Base-by-base conservation (phyloP, 2,329 filamentous ascomycete species). In the Bisporella sp. region DNA sequence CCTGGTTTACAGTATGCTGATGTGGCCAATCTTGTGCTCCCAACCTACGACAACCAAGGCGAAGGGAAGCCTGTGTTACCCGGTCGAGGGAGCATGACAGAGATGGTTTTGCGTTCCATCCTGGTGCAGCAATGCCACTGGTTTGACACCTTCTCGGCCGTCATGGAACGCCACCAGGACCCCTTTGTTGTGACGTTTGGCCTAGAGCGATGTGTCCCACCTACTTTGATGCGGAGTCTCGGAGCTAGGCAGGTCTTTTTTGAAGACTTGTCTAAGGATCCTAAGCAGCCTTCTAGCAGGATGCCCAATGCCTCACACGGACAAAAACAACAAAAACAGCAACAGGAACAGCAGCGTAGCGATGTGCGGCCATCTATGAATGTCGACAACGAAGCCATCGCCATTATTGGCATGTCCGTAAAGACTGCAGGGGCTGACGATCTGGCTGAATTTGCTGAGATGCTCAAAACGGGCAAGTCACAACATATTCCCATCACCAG, bases 401-500 rank as follows among this genome's bases (percentile, higher is more conserved):
- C 67, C 1, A 55, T 69, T 11, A 54, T 69, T 6, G 66, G 67
- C 2, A 68, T 68, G 65, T 56, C 65, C 3, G 61, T 63, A 30
- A 54, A 62, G 1, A 60, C 68, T 8, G 59, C 67, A 1, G 64
- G 64, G 2, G 65, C 64, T 0, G 58, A 65, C 9, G 50, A 57
- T 6, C 33, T 65, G 4, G 82, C 88, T 51, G 78, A 79, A 48
- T 79, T 89, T 37, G 89, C 86, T 86, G 81, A 87, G 52, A 71
- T 90, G 6, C 73, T 90, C 21, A 78, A 81, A 62, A 81, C 84
- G 65, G 86, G 85, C 9, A 75, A 88, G 6, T 85, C 89, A 62
- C 85, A 87, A 31, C 84, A 88, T 63, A 75, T 64, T 39, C 66
- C 68, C 54, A 64, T 74, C 5, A 84, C 85, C 1, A 64, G 77